Base-by-base conservation (phyloP, 345 rosid species). In the Brassica incana region DNA sequence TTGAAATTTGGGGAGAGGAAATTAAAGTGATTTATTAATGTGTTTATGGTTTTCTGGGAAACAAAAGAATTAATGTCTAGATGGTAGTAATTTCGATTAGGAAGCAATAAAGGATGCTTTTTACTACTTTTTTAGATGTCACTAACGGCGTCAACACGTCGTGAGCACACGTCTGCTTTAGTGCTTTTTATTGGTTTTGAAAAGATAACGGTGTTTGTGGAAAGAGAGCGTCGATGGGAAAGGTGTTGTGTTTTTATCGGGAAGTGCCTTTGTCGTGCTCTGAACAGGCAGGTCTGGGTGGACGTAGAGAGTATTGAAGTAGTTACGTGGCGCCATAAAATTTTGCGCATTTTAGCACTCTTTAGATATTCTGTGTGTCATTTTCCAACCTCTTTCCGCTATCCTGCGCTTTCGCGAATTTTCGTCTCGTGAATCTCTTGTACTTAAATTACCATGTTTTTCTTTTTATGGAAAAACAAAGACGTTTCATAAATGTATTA, bases 201-300 rank as follows among this genome's bases (percentile, higher is more conserved):
- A 59, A 70, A 69, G 6, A 60, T 83, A 82, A 88, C 93, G 89
- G 73, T 72, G 90, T 85, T 77, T 82, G 78, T 71, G 35, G 5
- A 48, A 48, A 65, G 72, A 69, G 72, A 84, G 76, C 88, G 86
- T 85, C 71, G 72, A 76, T 72, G 84, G 82, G 84, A 84, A 88
- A 86, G 88, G 65, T 86, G 88, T 88, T 84, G 84, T 82, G 87
- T 84, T 85, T 88, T 85, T 86, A 84, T 75, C 82, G 89, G 88
- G 84, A 85, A 90, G 75, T 84, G 88, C 86, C 78, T 72, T 85
- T 90, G 93, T 89, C 92, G 91, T 86, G 90, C 92, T 81, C 82
- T 85, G 74, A 86, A 90, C 97, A 80, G 86, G 92, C 92, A 90
- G 84, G 89, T 85, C 83, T 83, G 78, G 86, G 83, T 78, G 85